Conservation (phyloP, 176 grass and related monocot species). For the Avena sativa region DNA sequence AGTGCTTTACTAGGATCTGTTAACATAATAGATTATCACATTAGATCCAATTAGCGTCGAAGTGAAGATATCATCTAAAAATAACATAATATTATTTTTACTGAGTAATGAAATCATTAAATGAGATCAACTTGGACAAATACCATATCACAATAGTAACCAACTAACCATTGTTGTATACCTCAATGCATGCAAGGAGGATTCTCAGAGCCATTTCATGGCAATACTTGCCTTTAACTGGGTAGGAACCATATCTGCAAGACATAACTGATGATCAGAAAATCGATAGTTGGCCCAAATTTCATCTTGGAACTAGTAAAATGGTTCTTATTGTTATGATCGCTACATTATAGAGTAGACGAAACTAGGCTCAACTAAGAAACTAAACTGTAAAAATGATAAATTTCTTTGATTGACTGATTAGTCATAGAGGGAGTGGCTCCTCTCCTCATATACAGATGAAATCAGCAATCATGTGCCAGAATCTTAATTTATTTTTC, state of each 20-base stretch:
- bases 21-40: conserved; percentile 3
- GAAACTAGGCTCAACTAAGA: neutral
- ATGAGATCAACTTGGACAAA: neutral
- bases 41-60: neutral
- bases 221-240: conserved; percentile 92
- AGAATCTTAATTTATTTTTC: neutral
- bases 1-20: neutral
- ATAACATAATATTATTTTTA: neutral
- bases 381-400: neutral
- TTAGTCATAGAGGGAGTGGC: neutral
- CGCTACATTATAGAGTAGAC: neutral
- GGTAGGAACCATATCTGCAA: conserved; percentile 92
- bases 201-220: conserved; percentile 99
- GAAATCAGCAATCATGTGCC: neutral
- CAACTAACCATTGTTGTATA: conserved; percentile 37
- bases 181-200: conserved; percentile 95
- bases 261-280: conserved; percentile 40
- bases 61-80: conserved; percentile 3
- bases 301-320: neutral
- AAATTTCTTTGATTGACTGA: conserved; percentile 8
- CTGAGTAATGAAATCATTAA: conserved; percentile 17
- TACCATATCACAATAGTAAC: neutral
- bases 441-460: neutral
- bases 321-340: conserved; percentile 45
- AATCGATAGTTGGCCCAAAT: conserved; percentile 8